A percentile compares a stretch with the other conserved stretches of the same genome.
These are phyloP conservation scores for Verticillium albo-atrum DNA, from an alignment of 2,329 filamentous ascomycete genomes.

Conservation along the genomic window DNA sequence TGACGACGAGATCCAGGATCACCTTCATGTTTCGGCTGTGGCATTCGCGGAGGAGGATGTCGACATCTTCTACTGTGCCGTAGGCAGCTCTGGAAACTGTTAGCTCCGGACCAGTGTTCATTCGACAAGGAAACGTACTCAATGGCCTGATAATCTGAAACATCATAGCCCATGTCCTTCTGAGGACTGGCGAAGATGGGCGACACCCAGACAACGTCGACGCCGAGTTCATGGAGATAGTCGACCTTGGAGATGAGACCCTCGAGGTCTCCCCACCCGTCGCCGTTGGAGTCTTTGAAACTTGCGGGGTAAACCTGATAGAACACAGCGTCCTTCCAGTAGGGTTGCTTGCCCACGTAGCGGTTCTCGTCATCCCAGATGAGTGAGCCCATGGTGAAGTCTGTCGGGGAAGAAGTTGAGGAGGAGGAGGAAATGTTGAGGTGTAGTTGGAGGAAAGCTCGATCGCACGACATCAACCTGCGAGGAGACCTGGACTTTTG, in stretches of 20 bases:
- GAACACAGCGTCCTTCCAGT: conserved; percentile 42
- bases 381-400: conserved; percentile 25
- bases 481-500: background rate
- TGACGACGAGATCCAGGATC: conserved; percentile 69
- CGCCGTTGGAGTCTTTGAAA: conserved; percentile 53
- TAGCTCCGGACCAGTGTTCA: background rate
- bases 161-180: conserved; percentile 68
- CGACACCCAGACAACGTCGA: conserved; percentile 57
- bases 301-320: conserved; percentile 55
- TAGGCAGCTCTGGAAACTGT: conserved; percentile 42
- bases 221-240: conserved; percentile 57
- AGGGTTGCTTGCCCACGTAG: conserved; percentile 28
- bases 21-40: conserved; percentile 60
- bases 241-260: conserved; percentile 62
- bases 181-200: conserved; percentile 53
- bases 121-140: conserved; percentile 25
- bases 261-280: conserved; percentile 61
- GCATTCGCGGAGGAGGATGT: conserved; percentile 54
- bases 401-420: background rate
- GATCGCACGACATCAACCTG: background rate
- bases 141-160: conserved; percentile 65
- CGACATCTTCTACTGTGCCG: conserved; percentile 63
- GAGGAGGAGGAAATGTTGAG: background rate
- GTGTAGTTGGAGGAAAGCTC: background rate
- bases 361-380: conserved; percentile 23